A percentile compares a stretch with the other conserved stretches of the same genome.
Conservation (phyloP, 2,329 filamentous ascomycete genomes). For the Penicillium sp. region DNA sequence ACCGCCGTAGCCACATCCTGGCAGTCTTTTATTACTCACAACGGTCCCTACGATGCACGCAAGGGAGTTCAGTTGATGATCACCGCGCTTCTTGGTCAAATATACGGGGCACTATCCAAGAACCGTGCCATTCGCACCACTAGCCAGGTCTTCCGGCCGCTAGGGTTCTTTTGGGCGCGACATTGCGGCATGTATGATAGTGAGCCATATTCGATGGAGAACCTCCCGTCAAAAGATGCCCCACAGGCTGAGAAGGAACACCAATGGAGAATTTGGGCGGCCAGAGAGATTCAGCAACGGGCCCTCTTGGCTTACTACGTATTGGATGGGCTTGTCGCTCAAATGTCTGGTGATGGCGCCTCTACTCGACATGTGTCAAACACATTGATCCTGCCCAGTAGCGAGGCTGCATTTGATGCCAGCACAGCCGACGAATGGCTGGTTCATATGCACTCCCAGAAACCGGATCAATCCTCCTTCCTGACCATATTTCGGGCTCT, state of each 20-base stretch:
- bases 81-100: constrained; percentile 41
- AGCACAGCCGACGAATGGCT: constrained; percentile 41
- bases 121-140: constrained; percentile 42
- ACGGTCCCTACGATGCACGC: constrained; percentile 41
- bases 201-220: constrained; percentile 29
- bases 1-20: constrained; percentile 44
- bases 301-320: constrained; percentile 44
- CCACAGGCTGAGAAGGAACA: constrained; percentile 34
- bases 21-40: constrained; percentile 43
- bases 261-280: constrained; percentile 41
- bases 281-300: constrained; percentile 43
- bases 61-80: constrained; percentile 43
- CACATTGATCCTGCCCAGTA: constrained; percentile 37
- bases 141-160: constrained; percentile 42
- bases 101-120: constrained; percentile 43
- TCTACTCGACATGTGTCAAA: constrained; percentile 43
- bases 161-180: constrained; percentile 44
- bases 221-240: constrained; percentile 33
- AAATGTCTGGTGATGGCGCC: constrained; percentile 41
- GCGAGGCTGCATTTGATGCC: constrained; percentile 40
- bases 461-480: constrained; percentile 35
- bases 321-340: constrained; percentile 42
- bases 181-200: constrained; percentile 43
- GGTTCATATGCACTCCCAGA: constrained; percentile 29
- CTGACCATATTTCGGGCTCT: constrained; percentile 38